Evolutionary conservation across 2,329 filamentous ascomycete genomes (phyloP).

Genomic region (Lachnellula hyalina): DNA sequence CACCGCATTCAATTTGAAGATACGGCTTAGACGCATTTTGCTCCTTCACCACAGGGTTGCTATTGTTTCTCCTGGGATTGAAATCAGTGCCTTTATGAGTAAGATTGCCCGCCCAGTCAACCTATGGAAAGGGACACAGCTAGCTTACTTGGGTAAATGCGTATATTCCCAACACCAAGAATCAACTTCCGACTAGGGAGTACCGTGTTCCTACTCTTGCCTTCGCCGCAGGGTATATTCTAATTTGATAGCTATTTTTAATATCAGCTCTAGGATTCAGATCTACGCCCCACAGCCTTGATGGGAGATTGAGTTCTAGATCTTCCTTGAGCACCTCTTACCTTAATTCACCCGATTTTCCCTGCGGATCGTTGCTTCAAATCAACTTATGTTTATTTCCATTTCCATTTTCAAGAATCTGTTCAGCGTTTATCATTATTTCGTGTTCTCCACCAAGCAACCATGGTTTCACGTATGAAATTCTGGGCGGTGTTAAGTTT

Average conservation of each 20-base stretch:
- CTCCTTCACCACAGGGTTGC: no score
- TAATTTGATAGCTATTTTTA: not conserved
- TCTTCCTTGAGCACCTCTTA: no score
- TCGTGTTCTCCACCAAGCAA: not conserved
- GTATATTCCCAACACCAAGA: not conserved
- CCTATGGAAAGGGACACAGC: not conserved
- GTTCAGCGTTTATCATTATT: not conserved
- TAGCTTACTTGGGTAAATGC: not conserved
- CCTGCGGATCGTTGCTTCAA: not conserved
- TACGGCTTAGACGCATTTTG: no score
- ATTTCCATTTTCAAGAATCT: not conserved
- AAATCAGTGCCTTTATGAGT: not conserved
- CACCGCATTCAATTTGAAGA: not conserved
- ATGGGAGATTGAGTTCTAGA: no score
- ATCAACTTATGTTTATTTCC: not conserved
- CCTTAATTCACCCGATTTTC: not conserved
- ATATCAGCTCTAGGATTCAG: no score
- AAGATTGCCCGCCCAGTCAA: not conserved
- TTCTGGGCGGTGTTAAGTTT: not conserved
- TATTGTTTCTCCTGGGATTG: no score
- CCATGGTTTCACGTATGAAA: slow-evolving; percentile 1
- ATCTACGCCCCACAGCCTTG: no score
- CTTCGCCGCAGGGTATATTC: not conserved
- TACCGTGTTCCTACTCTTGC: not conserved
- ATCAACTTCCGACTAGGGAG: not conserved